Base-by-base conservation (phyloP, 768 basidiomycete genomes). In the Austroboletus eburneus region DNA sequence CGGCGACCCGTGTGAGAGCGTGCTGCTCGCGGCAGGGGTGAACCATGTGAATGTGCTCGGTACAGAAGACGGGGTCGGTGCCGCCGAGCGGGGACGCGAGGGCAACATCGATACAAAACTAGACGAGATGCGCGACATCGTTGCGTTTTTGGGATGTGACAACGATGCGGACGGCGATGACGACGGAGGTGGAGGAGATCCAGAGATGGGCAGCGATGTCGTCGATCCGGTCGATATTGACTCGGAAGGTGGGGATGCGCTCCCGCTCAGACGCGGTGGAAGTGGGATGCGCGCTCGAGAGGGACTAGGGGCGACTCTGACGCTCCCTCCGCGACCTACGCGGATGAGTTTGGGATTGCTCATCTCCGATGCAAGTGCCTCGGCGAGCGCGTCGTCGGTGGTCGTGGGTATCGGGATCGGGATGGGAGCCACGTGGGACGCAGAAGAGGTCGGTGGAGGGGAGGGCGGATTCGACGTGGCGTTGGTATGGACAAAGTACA, bases 21-120 rank as follows among this genome's bases (percentile, higher is more conserved):
- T 30, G 9, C 40, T 44, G 18, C 37, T 21, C 36, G 42, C 59
- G 5, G 56, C 46, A n/a, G 57, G 42, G 18, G 56, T 48, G 21
- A 48, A 47, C 3, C 56, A 54, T 4, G 58, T 46, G 4, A 51
- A 16, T 6, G 51, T 16, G 18, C 44, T 50, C 0, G 61, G 55
- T 0, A 49, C 43, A 1, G 57, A 49, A 8, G 60, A 56, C 0
- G 54, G 52, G 9, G 39, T 37, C 22, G 41, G 32, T 5, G 43
- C 30, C 1, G 46, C 39, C 2, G 59, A 46, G 14, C 50, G 55
- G 13, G 64, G 40, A 12, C 52, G 56, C 32, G 52, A 62, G 0
- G 70, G 69, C 3, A 74, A 64, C 25, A 82, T 62, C 8, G 79
- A 72, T 58, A 82, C 75, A 67, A 75, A 73, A 46, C 71, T 69